Evolutionary conservation across 306 rosid genomes (phyloP), one percentile per base, ranked within the genome.

Genomic region (Prinsepia uniflora): DNA sequence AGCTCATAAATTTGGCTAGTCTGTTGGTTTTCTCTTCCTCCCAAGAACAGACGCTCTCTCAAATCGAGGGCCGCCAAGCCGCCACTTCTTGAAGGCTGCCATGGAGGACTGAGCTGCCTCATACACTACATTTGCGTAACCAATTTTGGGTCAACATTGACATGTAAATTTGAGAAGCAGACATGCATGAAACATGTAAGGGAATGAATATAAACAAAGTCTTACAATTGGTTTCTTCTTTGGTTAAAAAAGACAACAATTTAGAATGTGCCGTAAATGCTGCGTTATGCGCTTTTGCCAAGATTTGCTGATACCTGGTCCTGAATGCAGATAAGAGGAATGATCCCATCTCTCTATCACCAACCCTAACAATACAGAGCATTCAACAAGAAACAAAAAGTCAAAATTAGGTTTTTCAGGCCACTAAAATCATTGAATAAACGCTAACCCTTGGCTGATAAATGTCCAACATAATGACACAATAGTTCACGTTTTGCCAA

Each of bases 31-130:
- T 81, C 96, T 90, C 88, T 94, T 94, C 76, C 88, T 84, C 75
- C 88, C 87, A 30, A 90, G 88, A 80, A 90, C 41, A 19, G 95
- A 83, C 72, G 97, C 89, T 87, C 77, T 85, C 76, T 86, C 92
- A 70, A 90, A 89, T 79, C 97, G 86, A n/a, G 96, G 86, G 4
- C 97, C 99, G 12, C 99, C 97, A 76, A 84, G 84, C 71, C 97
- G 84, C 97, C 99, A 90, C 80, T 84, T 91, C 82, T 86, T 94
- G 72, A 91, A 89, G 78, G 92, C 92, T 66, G 89, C 77, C 96
- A 89, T 94, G 41, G 97, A 86, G 54, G 97, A 87, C 66, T 90
- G 97, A 80, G 96, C 98, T 64, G 96, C 86, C 84, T 89, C 89
- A 78, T 86, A 94, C 86, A 94, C 97, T 94, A 76, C 76, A 82